Evolutionary conservation across 768 basidiomycete species (phyloP).

Genomic region (Podaxis sp.): DNA sequence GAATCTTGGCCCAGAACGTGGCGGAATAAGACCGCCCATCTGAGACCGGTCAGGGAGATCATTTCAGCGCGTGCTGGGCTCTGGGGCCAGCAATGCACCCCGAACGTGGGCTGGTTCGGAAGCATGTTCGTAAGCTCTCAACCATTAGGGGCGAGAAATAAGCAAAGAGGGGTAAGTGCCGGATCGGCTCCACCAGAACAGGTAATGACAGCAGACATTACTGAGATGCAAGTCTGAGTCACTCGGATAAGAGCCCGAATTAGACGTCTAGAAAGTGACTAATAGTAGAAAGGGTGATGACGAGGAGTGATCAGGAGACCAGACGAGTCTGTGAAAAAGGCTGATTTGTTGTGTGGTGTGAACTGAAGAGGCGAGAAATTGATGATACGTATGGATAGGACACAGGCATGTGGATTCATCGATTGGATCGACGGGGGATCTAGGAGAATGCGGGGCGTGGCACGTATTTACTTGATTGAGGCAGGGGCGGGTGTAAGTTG

Average conservation of each 20-base stretch:
- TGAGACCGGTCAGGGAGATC: slow-evolving; percentile 9
- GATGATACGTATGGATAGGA: not conserved
- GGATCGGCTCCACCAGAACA: not conserved
- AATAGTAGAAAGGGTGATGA: not conserved
- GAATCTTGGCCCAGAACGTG: slow-evolving; percentile 7
- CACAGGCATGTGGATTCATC: slow-evolving; percentile 10
- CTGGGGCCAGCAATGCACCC: not conserved
- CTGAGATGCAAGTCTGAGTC: not conserved
- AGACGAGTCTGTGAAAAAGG: not conserved
- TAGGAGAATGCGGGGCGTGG: not conserved
- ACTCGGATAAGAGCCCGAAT: not conserved
- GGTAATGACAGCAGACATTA: not conserved
- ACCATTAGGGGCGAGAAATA: not conserved
- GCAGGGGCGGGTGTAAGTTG: slow-evolving; percentile 5
- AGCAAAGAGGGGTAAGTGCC: not conserved
- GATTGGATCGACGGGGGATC: slow-evolving; percentile 5
- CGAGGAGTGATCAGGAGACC: slow-evolving; percentile 3
- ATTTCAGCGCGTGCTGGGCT: not conserved
- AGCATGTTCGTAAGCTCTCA: not conserved
- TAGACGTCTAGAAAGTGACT: not conserved
- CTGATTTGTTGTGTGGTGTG: not conserved
- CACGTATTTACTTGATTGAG: not conserved
- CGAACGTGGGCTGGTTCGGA: not conserved
- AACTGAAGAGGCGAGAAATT: not conserved
- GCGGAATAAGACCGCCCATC: not conserved